A percentile compares a stretch with the other conserved stretches of the same genome.
phyloP scores from a whole-genome alignment of 2,329 filamentous ascomycete species.

The Aspergillus glaucus region DNA sequence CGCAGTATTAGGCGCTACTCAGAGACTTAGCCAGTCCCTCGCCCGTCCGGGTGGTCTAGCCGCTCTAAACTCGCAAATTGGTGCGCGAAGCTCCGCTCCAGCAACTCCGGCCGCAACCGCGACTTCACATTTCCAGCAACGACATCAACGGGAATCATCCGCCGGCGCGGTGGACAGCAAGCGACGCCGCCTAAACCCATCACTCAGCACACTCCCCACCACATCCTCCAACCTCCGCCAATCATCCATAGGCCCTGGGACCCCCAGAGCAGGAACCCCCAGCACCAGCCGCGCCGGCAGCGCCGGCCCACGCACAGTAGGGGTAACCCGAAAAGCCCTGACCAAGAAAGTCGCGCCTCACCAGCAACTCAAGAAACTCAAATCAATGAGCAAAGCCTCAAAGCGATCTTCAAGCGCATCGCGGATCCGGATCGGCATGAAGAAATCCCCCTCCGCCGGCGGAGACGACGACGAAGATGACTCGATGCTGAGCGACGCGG shows the following conservation, averaged over 20 bases:
- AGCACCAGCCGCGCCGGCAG: conserved; percentile 52
- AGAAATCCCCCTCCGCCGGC: conserved; percentile 37
- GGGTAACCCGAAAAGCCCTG: conserved; percentile 38
- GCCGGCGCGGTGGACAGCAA: conserved; percentile 51
- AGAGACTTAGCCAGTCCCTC: conserved; percentile 40
- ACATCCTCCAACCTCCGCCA: conserved; percentile 53
- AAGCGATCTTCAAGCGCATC: conserved; percentile 39
- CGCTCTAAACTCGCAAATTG: conserved; percentile 33
- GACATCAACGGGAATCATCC: conserved; percentile 48
- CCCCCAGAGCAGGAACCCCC: conserved; percentile 54
- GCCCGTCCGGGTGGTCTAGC: conserved; percentile 27
- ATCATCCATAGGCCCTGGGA: conserved; percentile 57
- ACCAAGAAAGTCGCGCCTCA: conserved; percentile 53
- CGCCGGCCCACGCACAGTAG: conserved; percentile 45
- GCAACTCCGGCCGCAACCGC: conserved; percentile 35
- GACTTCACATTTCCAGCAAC: conserved; percentile 38
- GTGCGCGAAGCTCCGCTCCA: conserved; percentile 39
- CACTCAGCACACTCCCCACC: conserved; percentile 48
- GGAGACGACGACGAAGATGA: conserved; percentile 48
- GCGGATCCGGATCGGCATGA: conserved; percentile 29
- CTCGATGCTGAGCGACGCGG: conserved; percentile 47
- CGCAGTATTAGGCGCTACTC: conserved; percentile 47
- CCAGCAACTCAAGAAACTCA: conserved; percentile 41
- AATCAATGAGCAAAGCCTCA: conserved; percentile 31
- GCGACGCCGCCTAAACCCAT: conserved; percentile 51